phyloP scores from a whole-genome alignment of 176 grass and related monocot species.

The Oryza punctata region DNA sequence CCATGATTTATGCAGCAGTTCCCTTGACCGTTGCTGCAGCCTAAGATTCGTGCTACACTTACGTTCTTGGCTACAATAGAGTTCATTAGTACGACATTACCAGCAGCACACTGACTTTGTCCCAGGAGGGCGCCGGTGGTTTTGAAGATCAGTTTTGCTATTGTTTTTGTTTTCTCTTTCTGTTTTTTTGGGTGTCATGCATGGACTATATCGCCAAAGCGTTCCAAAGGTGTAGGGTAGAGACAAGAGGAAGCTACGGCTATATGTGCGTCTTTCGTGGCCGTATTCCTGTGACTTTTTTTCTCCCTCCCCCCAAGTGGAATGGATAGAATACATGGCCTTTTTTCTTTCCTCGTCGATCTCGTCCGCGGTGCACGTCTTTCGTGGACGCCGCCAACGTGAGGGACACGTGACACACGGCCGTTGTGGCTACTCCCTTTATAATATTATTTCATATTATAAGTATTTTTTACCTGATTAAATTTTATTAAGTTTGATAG shows the following conservation, averaged over 20 bases:
- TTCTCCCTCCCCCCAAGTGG: too few species aligned
- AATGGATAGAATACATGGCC: too few species aligned
- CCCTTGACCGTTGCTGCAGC: neutral
- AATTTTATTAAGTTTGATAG: too few species aligned
- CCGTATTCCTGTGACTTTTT: too few species aligned
- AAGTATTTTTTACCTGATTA: too few species aligned
- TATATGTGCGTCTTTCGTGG: too few species aligned
- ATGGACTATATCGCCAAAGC: too few species aligned
- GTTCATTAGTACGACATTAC: neutral
- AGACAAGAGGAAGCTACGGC: too few species aligned
- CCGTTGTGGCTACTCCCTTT: slow-evolving; percentile 2
- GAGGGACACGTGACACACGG: neutral
- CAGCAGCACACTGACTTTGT: neutral
- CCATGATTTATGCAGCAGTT: neutral
- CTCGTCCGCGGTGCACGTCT: slow-evolving; percentile 10
- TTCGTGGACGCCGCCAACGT: neutral
- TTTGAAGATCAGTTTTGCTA: neutral
- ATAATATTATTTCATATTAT: too few species aligned
- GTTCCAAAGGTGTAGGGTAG: too few species aligned
- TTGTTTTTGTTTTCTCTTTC: too few species aligned
- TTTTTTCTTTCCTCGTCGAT: neutral
- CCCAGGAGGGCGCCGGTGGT: neutral
- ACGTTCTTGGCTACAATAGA: neutral
- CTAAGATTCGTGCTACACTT: neutral
- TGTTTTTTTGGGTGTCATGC: too few species aligned